Percentiles rank a stretch among this genome's conserved stretches.
phyloP scores from a whole-genome alignment of 2,329 filamentous ascomycete species.

The Calonectria multiphialidica region DNA sequence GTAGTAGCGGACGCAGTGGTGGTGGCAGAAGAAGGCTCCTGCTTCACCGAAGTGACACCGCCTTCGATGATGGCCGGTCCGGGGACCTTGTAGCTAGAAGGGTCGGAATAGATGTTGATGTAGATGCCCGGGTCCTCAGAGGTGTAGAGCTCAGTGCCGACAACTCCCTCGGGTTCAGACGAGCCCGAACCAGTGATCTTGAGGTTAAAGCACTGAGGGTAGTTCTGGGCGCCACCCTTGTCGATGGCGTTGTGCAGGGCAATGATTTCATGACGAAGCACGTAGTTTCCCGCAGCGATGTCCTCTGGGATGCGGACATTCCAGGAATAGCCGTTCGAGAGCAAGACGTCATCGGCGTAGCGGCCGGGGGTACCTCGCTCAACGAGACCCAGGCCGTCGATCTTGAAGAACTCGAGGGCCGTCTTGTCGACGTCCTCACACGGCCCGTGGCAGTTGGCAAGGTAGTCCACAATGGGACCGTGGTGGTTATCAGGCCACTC shows the following conservation, averaged over 20 bases:
- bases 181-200: constrained; percentile 57
- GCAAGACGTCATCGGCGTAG: constrained; percentile 59
- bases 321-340: constrained; percentile 64
- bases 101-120: constrained; percentile 49
- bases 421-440: constrained; percentile 57
- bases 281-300: constrained; percentile 64
- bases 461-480: constrained; percentile 60
- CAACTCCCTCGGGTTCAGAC: constrained; percentile 47
- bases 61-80: constrained; percentile 46
- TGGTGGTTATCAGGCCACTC: constrained; percentile 63
- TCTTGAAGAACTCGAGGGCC: constrained; percentile 60
- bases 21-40: constrained; percentile 40
- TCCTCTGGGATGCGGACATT: constrained; percentile 61
- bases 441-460: constrained; percentile 57
- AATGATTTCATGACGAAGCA: constrained; percentile 68
- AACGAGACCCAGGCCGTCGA: constrained; percentile 55
- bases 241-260: constrained; percentile 62
- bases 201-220: constrained; percentile 66
- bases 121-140: constrained; percentile 50
- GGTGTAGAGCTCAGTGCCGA: constrained; percentile 52
- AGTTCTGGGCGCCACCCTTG: constrained; percentile 60
- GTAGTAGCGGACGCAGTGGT: constrained; percentile 40
- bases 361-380: constrained; percentile 50
- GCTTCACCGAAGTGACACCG: constrained; percentile 41
- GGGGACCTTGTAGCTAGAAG: constrained; percentile 46